phyloP scores from a whole-genome alignment of 495 filamentous ascomycete species.

The Aspergillus asperescens region DNA sequence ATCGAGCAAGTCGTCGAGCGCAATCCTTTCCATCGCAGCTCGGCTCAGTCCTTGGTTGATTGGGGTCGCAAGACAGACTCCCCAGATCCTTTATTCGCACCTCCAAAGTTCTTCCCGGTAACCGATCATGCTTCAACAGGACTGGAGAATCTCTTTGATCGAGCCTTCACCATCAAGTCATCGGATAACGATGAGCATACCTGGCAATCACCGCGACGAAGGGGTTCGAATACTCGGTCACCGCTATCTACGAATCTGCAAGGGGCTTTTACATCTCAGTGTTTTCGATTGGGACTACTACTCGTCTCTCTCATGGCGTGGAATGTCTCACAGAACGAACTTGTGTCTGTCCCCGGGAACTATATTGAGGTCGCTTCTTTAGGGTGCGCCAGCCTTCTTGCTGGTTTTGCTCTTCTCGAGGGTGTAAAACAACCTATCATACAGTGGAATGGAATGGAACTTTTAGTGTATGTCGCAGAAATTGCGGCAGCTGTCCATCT shows the following conservation, averaged over 20 bases:
- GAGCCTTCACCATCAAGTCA: slow-evolving; percentile 39
- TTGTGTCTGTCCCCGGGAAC: slow-evolving; percentile 32
- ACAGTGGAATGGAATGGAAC: slow-evolving; percentile 41
- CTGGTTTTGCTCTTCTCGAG: slow-evolving; percentile 38
- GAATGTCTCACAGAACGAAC: slow-evolving; percentile 32
- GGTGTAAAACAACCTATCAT: slow-evolving; percentile 32
- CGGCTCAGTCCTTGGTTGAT: slow-evolving; percentile 16
- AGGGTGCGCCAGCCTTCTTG: slow-evolving; percentile 37
- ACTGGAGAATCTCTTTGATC: slow-evolving; percentile 44
- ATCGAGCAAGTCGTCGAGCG: slow-evolving; percentile 33
- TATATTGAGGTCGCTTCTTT: slow-evolving; percentile 41
- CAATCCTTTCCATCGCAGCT: slow-evolving; percentile 35
- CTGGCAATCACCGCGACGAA: slow-evolving; percentile 20
- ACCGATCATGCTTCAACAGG: slow-evolving; percentile 44
- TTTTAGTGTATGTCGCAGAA: slow-evolving; percentile 41
- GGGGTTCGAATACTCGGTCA: slow-evolving; percentile 2
- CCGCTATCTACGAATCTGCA: slow-evolving; percentile 11
- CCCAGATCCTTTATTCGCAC: slow-evolving; percentile 38
- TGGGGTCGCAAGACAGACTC: slow-evolving; percentile 19
- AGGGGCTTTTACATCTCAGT: slow-evolving; percentile 23
- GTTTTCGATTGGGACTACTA: slow-evolving; percentile 32
- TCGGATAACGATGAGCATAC: slow-evolving; percentile 35
- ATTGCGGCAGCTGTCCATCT: slow-evolving; percentile 37
- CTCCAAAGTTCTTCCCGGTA: slow-evolving; percentile 48
- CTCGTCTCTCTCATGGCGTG: slow-evolving; percentile 30